phyloP scores from a whole-genome alignment of 2,329 filamentous ascomycete species.

The Drechslerella coelobrocha region DNA sequence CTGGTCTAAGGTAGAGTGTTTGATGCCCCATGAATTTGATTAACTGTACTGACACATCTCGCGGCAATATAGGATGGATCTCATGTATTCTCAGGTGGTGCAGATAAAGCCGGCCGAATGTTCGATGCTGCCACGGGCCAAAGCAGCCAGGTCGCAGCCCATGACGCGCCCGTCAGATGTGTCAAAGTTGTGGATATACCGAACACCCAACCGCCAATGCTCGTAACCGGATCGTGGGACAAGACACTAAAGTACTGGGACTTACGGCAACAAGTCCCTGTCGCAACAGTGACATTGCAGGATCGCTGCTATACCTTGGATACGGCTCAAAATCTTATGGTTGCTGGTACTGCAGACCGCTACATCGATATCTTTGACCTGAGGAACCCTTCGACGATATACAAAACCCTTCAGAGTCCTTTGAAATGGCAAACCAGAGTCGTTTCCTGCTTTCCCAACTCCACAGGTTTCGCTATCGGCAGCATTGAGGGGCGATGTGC shows the following conservation, averaged over 20 bases:
- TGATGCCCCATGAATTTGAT: neutral
- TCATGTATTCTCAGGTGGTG: conserved; percentile 84
- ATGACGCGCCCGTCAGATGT: conserved; percentile 81
- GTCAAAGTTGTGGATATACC: conserved; percentile 78
- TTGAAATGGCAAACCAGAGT: conserved; percentile 98
- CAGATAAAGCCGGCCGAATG: conserved; percentile 88
- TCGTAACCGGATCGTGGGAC: conserved; percentile 92
- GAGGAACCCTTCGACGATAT: conserved; percentile 84
- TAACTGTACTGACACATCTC: conserved; percentile 32
- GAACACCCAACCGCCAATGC: conserved; percentile 73
- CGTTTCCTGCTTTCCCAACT: conserved; percentile 92
- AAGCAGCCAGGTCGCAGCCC: conserved; percentile 76
- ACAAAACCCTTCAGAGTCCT: conserved; percentile 94
- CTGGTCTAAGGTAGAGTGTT: conserved; percentile 78
- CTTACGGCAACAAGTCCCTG: conserved; percentile 70
- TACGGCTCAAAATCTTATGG: conserved; percentile 83
- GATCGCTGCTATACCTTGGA: conserved; percentile 92
- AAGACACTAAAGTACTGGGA: conserved; percentile 93
- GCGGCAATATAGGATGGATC: conserved; percentile 74
- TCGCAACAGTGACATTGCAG: conserved; percentile 71
- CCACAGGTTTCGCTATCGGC: conserved; percentile 89
- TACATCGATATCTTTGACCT: conserved; percentile 97
- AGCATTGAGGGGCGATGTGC: conserved; percentile 97
- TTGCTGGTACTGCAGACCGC: conserved; percentile 90
- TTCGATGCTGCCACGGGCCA: conserved; percentile 77